These are phyloP conservation scores for Oxyria digyna DNA, from an alignment of 148 eudicot genomes.

Conservation along the genomic window DNA sequence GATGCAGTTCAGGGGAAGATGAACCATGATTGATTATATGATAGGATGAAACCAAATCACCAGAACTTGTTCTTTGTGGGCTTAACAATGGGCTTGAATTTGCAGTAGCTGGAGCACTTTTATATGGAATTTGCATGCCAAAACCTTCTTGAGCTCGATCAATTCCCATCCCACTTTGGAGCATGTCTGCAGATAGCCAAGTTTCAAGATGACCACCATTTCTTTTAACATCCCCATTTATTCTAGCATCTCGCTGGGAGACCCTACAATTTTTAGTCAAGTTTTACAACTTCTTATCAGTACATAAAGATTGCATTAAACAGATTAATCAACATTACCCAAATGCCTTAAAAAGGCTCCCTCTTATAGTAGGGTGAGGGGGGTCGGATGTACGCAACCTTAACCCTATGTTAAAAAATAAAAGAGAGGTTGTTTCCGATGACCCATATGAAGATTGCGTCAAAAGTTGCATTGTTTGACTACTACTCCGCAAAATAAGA, in stretches of 20 bases:
- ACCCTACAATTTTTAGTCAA: neutral
- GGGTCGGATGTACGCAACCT: too few species aligned
- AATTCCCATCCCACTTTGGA: slow-evolving; percentile 10
- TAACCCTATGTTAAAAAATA: too few species aligned
- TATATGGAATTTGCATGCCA: slow-evolving; percentile 20
- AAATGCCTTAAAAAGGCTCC: too few species aligned
- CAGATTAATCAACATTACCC: too few species aligned
- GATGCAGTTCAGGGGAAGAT: slow-evolving; percentile 50
- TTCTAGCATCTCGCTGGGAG: neutral
- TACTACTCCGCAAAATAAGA: too few species aligned
- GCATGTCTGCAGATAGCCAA: slow-evolving; percentile 22
- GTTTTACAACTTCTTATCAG: neutral
- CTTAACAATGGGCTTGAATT: slow-evolving; percentile 48
- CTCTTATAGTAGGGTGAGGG: too few species aligned
- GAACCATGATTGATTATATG: slow-evolving; percentile 28
- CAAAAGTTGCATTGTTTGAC: too few species aligned
- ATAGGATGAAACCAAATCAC: slow-evolving; percentile 23
- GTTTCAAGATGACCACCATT: slow-evolving; percentile 27
- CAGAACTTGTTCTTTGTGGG: slow-evolving; percentile 32
- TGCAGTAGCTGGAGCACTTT: slow-evolving; percentile 48
- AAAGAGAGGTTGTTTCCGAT: too few species aligned
- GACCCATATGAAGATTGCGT: too few species aligned
- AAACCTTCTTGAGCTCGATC: slow-evolving; percentile 16
- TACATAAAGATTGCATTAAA: neutral
- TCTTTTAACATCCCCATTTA: slow-evolving; percentile 7